Percentiles rank a stretch among this genome's conserved stretches.
phyloP scores from a whole-genome alignment of 164 flowering plant species.

The Magnolia changhungtana region DNA sequence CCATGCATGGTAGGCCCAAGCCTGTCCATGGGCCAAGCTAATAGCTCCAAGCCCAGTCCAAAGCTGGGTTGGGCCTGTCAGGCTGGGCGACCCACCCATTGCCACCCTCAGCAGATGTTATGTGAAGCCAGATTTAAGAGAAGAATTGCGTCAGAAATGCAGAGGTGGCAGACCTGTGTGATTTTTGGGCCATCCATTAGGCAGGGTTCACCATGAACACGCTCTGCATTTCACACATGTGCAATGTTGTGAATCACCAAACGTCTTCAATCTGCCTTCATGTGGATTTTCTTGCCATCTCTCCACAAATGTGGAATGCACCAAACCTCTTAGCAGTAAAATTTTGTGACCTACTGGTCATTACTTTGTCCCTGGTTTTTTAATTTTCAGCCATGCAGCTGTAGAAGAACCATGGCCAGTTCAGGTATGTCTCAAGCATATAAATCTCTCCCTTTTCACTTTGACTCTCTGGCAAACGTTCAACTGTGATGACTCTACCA shows the following conservation, averaged over 20 bases:
- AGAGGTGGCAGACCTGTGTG: too few relatives aligned
- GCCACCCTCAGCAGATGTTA: too few relatives aligned
- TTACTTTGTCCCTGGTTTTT: constrained; percentile 19
- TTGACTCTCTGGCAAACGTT: not conserved
- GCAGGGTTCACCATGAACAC: not conserved
- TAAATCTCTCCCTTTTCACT: not conserved
- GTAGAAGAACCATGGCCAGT: constrained; percentile 21
- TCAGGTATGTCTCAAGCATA: constrained; percentile 34
- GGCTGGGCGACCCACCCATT: too few relatives aligned
- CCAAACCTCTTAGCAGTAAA: not conserved
- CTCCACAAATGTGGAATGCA: not conserved
- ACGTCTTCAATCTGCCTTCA: not conserved
- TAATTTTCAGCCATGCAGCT: constrained; percentile 46
- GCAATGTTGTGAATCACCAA: too few relatives aligned
- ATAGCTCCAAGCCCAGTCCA: too few relatives aligned
- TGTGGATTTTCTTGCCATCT: not conserved
- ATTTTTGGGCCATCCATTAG: not conserved
- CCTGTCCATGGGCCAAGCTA: too few relatives aligned
- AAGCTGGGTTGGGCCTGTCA: too few relatives aligned
- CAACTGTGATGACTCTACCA: not conserved
- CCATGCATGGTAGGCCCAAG: too few relatives aligned
- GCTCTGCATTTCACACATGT: not conserved
- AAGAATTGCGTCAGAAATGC: too few relatives aligned
- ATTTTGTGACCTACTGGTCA: not conserved
- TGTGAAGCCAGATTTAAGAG: too few relatives aligned